Evolutionary conservation across 2,329 filamentous ascomycete species (phyloP).

Genomic region (Corinectria fuckeliana): DNA sequence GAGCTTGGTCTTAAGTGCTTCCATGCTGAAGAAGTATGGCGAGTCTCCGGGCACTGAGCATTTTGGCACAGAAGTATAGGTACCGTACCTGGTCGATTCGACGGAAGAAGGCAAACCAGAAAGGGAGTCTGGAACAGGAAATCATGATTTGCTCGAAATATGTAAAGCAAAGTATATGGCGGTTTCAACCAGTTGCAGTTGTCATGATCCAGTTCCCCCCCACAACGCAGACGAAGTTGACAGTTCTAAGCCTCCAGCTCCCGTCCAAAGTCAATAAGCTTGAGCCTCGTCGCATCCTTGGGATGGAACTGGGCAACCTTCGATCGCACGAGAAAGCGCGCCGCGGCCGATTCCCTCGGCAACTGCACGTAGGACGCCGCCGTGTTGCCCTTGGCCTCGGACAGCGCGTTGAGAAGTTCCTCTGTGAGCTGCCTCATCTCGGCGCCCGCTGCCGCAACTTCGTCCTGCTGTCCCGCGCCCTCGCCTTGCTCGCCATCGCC

Average conservation of each 20-base stretch:
- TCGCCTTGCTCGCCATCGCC: slow-evolving; percentile 11
- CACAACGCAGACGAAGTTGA: too few relatives aligned
- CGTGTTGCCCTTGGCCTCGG: slow-evolving; percentile 60
- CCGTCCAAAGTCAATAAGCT: slow-evolving; percentile 68
- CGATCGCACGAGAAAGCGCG: slow-evolving; percentile 68
- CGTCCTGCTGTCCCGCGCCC: slow-evolving; percentile 47
- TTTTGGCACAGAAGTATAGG: too few relatives aligned
- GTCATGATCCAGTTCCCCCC: not conserved
- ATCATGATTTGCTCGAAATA: too few relatives aligned
- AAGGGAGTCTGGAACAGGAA: too few relatives aligned
- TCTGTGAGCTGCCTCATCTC: slow-evolving; percentile 69
- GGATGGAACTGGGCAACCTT: slow-evolving; percentile 72
- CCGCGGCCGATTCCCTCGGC: slow-evolving; percentile 66
- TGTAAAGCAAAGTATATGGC: too few relatives aligned
- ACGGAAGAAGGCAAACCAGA: too few relatives aligned
- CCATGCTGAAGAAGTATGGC: slow-evolving; percentile 10
- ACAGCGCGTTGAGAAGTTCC: slow-evolving; percentile 64
- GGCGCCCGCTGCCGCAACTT: slow-evolving; percentile 56
- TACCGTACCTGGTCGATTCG: too few relatives aligned
- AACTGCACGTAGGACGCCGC: slow-evolving; percentile 65
- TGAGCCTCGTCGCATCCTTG: slow-evolving; percentile 64
- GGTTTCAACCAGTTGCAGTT: not conserved
- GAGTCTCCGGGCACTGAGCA: not conserved
- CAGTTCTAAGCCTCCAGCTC: slow-evolving; percentile 60
- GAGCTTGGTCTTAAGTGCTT: slow-evolving; percentile 29